Conservation (phyloP, 306 rosid genomes). For the Chamaecrista fasciculata region DNA sequence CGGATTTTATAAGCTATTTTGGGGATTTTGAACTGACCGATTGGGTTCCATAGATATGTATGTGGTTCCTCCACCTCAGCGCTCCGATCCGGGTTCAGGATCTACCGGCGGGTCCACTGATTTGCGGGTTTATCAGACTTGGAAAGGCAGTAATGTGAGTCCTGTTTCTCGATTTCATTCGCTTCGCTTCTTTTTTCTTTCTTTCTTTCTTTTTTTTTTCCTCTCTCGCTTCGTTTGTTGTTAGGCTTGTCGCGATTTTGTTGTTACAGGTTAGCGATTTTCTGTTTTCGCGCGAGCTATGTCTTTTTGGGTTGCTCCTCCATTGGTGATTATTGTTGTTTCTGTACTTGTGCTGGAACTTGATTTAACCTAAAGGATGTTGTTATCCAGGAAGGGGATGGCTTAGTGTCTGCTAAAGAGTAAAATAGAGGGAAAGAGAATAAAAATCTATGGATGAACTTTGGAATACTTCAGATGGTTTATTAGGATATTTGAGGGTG, state of each 20-base stretch:
- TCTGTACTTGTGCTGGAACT: background rate
- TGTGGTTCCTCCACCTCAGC: slow-evolving; percentile 95
- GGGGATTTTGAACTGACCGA: slow-evolving; percentile 20
- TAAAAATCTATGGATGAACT: background rate
- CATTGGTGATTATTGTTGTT: slow-evolving; percentile 3
- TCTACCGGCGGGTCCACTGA: slow-evolving; percentile 52
- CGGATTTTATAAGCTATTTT: background rate
- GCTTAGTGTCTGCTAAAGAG: slow-evolving; percentile 7
- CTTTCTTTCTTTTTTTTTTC: background rate
- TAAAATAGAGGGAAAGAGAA: background rate
- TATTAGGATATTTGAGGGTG: slow-evolving; percentile 19
- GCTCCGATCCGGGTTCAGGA: slow-evolving; percentile 80
- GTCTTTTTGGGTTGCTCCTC: slow-evolving; percentile 6
- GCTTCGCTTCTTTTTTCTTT: background rate
- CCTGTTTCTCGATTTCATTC: slow-evolving; percentile 8
- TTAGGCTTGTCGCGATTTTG: slow-evolving; percentile 8
- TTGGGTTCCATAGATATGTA: slow-evolving; percentile 54
- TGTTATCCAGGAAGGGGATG: background rate
- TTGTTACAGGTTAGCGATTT: background rate
- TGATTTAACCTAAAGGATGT: background rate
- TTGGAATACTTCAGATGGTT: background rate
- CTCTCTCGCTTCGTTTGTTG: background rate
- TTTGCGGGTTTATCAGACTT: slow-evolving; percentile 72
- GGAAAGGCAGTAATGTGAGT: slow-evolving; percentile 98
- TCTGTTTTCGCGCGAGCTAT: background rate